Base-by-base conservation (phyloP, 495 filamentous ascomycete species). In the Hypoxylon crocopeplum region DNA sequence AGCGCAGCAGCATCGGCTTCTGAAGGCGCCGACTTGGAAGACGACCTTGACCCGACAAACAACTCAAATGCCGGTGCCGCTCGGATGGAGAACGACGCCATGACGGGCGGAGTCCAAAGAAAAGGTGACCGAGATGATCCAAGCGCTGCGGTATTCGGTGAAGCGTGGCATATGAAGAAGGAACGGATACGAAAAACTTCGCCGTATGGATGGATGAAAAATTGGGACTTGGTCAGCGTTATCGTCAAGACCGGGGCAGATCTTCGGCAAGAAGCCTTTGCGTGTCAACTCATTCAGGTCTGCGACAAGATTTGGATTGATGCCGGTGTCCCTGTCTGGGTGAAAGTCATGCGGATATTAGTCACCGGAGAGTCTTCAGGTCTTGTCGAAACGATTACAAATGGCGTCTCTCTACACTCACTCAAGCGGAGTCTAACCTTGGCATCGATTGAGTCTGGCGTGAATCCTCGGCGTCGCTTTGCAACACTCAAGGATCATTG, bases 221-320 rank as follows among this genome's bases (percentile, higher is more conserved):
- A 88, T 64, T 91, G 88, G 88, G 88, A 91, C 58, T 80, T 91
- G 8, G 72, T 91, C 52, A 88, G 85, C 66, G 88, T 91, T 41
- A 91, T 91, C 68, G 86, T 91, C 51, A 91, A 91, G 68, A 91
- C 88, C 24, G 88, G 88, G 21, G 85, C 86, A 1, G 88, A 91
- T 69, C 76, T 91, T 32, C 76, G 88, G 40, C 88, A 91, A 71
- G 88, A 91, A 73, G 86, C 88, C 0, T 91, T 91, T 66, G 88
- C 88, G 7, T 89, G 87, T 69, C 88, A 91, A 70, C 79, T 91
- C 12, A 91, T 91, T 64, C 77, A 81, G 37, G 84, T 90, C 27
- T 90, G 88, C 69, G 77, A 84, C 64, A 89, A 85, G 75, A 88
- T 91, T 65, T 91, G 87, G 87, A 68, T 85, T 27, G 86, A 88